Conservation (phyloP, 129 eudicot species). For the Ambrosia artemisiifolia region DNA sequence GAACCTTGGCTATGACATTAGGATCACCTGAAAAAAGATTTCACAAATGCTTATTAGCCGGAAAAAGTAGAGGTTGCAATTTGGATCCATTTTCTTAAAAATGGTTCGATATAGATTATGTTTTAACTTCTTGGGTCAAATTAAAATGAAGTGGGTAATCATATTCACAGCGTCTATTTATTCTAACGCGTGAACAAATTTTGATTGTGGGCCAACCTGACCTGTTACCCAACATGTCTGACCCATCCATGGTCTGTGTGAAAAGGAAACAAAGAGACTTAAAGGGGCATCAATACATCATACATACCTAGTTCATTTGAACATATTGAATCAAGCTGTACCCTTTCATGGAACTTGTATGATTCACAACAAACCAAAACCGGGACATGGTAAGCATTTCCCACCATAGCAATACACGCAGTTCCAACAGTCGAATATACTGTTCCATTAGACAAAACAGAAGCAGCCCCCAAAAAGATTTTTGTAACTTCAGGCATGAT, state of each 20-base stretch:
- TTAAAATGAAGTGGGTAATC: background rate
- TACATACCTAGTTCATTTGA: constrained; percentile 84
- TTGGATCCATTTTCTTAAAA: background rate
- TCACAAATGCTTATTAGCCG: constrained; percentile 4
- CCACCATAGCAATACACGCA: constrained; percentile 94
- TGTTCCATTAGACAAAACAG: constrained; percentile 86
- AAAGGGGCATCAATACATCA: background rate
- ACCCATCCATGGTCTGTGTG: background rate
- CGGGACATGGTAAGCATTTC: constrained; percentile 75
- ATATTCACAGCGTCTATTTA: background rate
- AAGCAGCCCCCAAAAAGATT: constrained; percentile 82
- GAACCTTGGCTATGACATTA: constrained; percentile 69
- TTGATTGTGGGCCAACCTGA: background rate
- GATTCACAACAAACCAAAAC: constrained; percentile 95
- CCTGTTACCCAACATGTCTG: constrained; percentile 7
- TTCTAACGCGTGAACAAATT: background rate
- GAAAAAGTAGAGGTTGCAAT: background rate
- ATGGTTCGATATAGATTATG: background rate
- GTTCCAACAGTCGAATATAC: constrained; percentile 87
- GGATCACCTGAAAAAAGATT: constrained; percentile 64
- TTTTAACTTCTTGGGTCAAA: background rate
- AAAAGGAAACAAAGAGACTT: constrained; percentile 10
- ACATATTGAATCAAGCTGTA: constrained; percentile 91
- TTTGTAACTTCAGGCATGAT: constrained; percentile 89
- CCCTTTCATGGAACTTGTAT: constrained; percentile 90